Percentiles rank a stretch among this genome's conserved stretches.
These are phyloP conservation scores for Fennellomyces sp. DNA, from an alignment of 371 early-diverging fungal species.

Conservation along the genomic window DNA sequence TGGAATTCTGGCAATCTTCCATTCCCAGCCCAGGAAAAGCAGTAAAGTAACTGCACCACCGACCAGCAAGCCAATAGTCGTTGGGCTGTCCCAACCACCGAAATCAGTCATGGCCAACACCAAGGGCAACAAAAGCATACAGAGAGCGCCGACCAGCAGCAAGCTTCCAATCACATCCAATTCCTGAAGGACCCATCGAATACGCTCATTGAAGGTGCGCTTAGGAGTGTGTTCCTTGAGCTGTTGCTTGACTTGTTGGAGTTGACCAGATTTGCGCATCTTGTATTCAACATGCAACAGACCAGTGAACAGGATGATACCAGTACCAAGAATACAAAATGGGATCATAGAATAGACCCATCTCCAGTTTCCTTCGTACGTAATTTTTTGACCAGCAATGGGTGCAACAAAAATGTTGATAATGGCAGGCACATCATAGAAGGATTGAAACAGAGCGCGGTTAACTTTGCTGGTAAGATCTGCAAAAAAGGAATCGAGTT, in stretches of 20 bases:
- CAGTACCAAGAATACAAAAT: conserved; percentile 29
- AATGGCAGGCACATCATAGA: conserved; percentile 43
- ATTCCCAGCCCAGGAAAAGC: conserved; percentile 40
- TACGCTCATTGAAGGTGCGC: not conserved
- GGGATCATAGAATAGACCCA: conserved; percentile 25
- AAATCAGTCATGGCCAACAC: conserved; percentile 37
- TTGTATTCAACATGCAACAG: conserved; percentile 28
- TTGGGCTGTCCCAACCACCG: conserved; percentile 40
- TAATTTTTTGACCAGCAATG: conserved; percentile 22
- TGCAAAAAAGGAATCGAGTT: conserved; percentile 1
- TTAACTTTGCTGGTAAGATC: conserved; percentile 28
- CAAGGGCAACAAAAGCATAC: conserved; percentile 42
- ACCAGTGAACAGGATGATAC: conserved; percentile 31
- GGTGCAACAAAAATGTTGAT: conserved; percentile 33
- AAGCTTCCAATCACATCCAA: conserved; percentile 46
- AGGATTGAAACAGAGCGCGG: conserved; percentile 26
- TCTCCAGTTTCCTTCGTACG: conserved; percentile 14
- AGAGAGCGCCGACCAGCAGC: conserved; percentile 37
- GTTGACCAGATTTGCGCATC: conserved; percentile 10
- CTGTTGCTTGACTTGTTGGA: not conserved
- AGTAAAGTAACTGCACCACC: conserved; percentile 24
- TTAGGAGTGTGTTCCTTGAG: conserved; percentile 7
- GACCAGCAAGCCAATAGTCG: conserved; percentile 30
- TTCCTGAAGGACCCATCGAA: conserved; percentile 35
- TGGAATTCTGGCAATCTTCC: conserved; percentile 32